phyloP scores from a whole-genome alignment of 2,329 filamentous ascomycete species.

The Sphaerostilbella broomeana region DNA sequence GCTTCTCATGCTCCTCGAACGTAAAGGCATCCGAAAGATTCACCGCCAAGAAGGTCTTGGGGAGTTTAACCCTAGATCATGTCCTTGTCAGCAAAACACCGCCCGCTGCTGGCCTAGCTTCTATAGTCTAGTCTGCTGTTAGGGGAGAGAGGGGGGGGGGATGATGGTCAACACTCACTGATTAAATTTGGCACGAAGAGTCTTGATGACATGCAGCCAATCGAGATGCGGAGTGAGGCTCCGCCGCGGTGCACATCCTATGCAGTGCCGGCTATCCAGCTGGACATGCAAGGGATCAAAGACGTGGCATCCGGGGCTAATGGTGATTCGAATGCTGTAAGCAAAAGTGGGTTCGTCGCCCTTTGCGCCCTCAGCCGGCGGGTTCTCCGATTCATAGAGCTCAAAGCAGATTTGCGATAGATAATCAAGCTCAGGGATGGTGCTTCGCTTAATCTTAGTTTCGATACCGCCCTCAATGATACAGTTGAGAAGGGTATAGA shows the following conservation, averaged over 20 bases:
- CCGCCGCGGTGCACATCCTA: conserved; percentile 84
- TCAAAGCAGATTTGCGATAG: conserved; percentile 97
- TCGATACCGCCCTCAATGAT: conserved; percentile 95
- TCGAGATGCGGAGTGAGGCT: conserved; percentile 86
- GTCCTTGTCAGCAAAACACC: not conserved
- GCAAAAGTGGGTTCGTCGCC: conserved; percentile 67
- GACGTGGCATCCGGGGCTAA: conserved; percentile 92
- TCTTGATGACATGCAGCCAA: conserved; percentile 97
- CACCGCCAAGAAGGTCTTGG: conserved; percentile 59
- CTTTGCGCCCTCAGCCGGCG: conserved; percentile 30
- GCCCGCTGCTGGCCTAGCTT: not conserved
- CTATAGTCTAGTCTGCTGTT: too few relatives aligned
- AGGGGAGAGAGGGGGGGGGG: conserved; percentile 11
- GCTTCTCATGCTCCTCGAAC: conserved; percentile 50
- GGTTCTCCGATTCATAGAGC: conserved; percentile 83
- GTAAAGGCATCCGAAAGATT: conserved; percentile 58
- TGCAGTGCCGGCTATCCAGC: conserved; percentile 92
- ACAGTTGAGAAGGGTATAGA: conserved; percentile 96
- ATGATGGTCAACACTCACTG: conserved; percentile 53
- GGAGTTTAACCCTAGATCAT: conserved; percentile 52
- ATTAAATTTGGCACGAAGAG: conserved; percentile 87
- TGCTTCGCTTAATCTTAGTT: conserved; percentile 91
- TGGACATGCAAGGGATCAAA: conserved; percentile 95
- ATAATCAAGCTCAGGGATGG: conserved; percentile 95
- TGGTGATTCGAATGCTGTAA: conserved; percentile 93